A percentile compares a stretch with the other conserved stretches of the same genome.
Conservation (phyloP, 192 early-diverging fungal genomes). For the Backusella sp. region DNA sequence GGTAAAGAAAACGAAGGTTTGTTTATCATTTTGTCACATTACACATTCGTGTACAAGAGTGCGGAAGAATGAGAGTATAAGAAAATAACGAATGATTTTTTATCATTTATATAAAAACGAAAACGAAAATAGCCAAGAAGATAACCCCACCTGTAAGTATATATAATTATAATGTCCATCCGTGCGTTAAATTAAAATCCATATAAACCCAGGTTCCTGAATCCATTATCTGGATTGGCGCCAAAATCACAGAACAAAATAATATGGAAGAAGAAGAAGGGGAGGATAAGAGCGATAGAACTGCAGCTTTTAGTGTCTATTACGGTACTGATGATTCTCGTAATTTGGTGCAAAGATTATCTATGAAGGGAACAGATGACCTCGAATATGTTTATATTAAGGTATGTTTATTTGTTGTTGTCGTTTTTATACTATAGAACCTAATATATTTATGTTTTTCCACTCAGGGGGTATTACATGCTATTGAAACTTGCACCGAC, state of each 20-base stretch:
- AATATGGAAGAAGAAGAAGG: not conserved
- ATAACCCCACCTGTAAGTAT: not conserved
- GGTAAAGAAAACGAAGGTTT: not conserved
- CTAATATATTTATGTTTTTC: slow-evolving; percentile 1
- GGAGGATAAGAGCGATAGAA: not conserved
- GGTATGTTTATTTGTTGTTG: not conserved
- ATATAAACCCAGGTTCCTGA: not conserved
- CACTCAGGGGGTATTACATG: slow-evolving; percentile 2
- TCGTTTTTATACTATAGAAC: not conserved
- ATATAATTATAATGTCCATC: no score
- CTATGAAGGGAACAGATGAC: not conserved
- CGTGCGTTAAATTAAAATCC: not conserved
- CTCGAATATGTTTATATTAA: slow-evolving; percentile 11
- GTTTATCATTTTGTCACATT: not conserved
- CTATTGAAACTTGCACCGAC: not conserved
- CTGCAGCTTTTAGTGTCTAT: slow-evolving; percentile 9
- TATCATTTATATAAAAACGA: not conserved
- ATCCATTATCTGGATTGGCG: slow-evolving; percentile 7
- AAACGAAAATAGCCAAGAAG: not conserved
- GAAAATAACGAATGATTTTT: not conserved
- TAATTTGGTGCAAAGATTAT: not conserved
- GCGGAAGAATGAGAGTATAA: not conserved
- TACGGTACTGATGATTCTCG: slow-evolving; percentile 10
- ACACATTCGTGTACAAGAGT: not conserved
- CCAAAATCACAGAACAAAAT: not conserved